A percentile compares a stretch with the other conserved stretches of the same genome.
Evolutionary conservation across 805 yeast genomes (phyloP).

Genomic region (Diddensiella transvaalensis): DNA sequence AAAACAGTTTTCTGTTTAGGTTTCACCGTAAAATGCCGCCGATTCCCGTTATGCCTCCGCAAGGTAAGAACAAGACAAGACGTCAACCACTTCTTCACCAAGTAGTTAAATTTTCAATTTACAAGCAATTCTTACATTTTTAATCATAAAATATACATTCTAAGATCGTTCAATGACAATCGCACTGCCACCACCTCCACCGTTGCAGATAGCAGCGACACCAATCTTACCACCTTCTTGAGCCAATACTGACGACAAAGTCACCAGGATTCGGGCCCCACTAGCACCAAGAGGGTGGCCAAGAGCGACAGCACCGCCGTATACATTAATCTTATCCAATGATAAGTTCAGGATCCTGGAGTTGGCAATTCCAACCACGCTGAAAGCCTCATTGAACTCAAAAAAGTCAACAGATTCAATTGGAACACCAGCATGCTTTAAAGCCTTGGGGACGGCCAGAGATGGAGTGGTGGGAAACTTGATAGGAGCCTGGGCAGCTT

Average conservation of each 20-base stretch:
- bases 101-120: too few species aligned
- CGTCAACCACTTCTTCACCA: too few species aligned
- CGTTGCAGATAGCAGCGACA: conserved; percentile 95
- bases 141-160: too few species aligned
- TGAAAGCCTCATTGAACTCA: conserved; percentile 97
- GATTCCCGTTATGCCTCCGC: too few species aligned
- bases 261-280: conserved; percentile 90
- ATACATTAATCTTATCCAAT: conserved; percentile 73
- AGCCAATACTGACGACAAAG: conserved; percentile 69
- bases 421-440: conserved; percentile 73
- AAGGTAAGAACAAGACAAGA: too few species aligned
- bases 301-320: conserved; percentile 95
- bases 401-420: conserved; percentile 75
- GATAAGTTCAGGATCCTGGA: conserved; percentile 60
- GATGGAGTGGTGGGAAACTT: conserved; percentile 97
- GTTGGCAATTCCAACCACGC: conserved; percentile 94
- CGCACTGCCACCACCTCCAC: conserved; percentile 99
- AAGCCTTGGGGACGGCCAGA: conserved; percentile 92
- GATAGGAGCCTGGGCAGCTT: conserved; percentile 92
- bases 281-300: conserved; percentile 96
- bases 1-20: too few species aligned
- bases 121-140: too few species aligned
- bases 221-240: conserved; percentile 90
- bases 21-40: too few species aligned
- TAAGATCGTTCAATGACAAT: conserved; percentile 78